A percentile compares a stretch with the other conserved stretches of the same genome.
phyloP scores from a whole-genome alignment of 768 basidiomycete genomes.

The Hypsizygus marmoreus region DNA sequence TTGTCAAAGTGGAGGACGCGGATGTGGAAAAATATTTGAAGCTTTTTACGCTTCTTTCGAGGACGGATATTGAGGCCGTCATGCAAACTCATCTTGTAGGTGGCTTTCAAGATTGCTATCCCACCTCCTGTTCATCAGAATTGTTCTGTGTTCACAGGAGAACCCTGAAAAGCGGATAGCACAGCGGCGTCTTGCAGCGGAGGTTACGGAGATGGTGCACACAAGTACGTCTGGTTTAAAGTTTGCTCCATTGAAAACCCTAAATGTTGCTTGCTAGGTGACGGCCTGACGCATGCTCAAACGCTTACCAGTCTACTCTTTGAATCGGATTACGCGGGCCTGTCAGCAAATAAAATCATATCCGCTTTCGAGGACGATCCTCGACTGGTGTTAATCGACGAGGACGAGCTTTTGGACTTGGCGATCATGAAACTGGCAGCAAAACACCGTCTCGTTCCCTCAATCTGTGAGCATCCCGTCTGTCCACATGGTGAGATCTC shows the following conservation, averaged over 20 bases:
- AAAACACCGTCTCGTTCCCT: constrained; percentile 56
- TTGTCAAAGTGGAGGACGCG: constrained; percentile 76
- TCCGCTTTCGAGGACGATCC: constrained; percentile 66
- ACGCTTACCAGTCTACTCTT: constrained; percentile 48
- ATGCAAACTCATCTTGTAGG: constrained; percentile 61
- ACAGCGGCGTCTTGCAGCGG: constrained; percentile 50
- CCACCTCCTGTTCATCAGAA: background rate
- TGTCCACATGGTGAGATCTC: background rate
- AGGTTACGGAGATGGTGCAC: constrained; percentile 58
- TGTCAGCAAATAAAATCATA: constrained; percentile 59
- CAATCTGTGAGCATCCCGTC: constrained; percentile 55
- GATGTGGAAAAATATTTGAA: constrained; percentile 81
- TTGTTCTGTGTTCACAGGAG: constrained; percentile 21
- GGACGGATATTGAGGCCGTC: constrained; percentile 55
- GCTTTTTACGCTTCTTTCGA: constrained; percentile 77
- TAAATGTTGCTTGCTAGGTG: constrained; percentile 30
- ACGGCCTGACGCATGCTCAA: constrained; percentile 40
- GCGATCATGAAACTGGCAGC: constrained; percentile 65
- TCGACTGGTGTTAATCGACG: constrained; percentile 55
- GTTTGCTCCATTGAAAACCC: background rate
- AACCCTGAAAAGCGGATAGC: constrained; percentile 47
- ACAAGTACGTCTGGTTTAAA: constrained; percentile 25
- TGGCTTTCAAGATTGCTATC: background rate
- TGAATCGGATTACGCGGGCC: constrained; percentile 40
- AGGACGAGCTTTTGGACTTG: constrained; percentile 51